Base-by-base conservation (phyloP, 225 moss, liverwort and hornwort species). In the Marchantia polymorpha region DNA sequence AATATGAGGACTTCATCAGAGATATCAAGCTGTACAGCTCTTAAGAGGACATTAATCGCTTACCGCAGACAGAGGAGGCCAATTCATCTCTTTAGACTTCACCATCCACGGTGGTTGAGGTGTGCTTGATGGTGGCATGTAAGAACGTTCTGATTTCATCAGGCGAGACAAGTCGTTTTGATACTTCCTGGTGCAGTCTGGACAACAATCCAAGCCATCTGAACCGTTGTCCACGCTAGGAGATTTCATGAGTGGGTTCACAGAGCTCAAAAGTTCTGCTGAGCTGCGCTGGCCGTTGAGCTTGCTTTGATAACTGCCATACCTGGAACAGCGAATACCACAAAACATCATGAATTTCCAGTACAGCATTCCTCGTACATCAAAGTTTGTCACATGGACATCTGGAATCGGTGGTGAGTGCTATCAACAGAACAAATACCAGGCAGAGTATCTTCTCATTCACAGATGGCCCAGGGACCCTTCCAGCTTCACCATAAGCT, bases 81-180 rank as follows among this genome's bases (percentile, higher is more conserved):
- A 26, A 63, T 54, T 73, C 56, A 53, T 72, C 0, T 73, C 77
- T 16, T 49, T 77, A 51, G 69, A 11, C 49, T 85, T 76, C 31
- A 31, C 27, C 66, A 74, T 55, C 84, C 84, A 84, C 1, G 68
- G 52, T 14, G 55, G 56, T 26, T 81, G 81, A 53, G 78, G 25
- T 19, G 49, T 19, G 46, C 31, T 69, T 31, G 77, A 16, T 23
- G 51, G 51, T 11, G 30, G 23, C 46, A 46, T 22, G 50, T 64
- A 67, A 76, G 49, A 47, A 54, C 79, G 71, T 52, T 81, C 84
- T 53, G 79, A 81, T 53, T 73, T 79, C 3, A 79, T 63, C 78
- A 87, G 29, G n/a, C 14, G 17, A 22, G 82, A 77, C 66, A 73
- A 79, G 51, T 87, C 87, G 20, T 52, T 56, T 66, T 84, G 77